Percentiles rank a stretch among this genome's conserved stretches.
phyloP scores from a whole-genome alignment of 1,284 basidiomycete species.

The Amylostereum areolatum region DNA sequence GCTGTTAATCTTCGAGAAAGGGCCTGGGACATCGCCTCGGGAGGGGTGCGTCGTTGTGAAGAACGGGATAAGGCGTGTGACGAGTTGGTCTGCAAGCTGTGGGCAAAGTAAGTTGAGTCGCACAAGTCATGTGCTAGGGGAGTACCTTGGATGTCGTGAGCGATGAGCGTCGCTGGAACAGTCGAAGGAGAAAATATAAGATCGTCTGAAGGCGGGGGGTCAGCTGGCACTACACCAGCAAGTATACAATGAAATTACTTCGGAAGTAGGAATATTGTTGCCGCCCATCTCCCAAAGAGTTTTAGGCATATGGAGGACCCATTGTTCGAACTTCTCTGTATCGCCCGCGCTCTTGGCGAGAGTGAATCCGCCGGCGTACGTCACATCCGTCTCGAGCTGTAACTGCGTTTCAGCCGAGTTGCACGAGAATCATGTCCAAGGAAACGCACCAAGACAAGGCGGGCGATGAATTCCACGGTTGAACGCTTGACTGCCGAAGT shows the following conservation, averaged over 20 bases:
- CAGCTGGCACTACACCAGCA: no score
- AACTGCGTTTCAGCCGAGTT: neutral
- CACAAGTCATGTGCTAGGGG: no score
- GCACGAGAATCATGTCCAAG: slow-evolving; percentile 29
- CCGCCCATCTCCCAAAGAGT: neutral
- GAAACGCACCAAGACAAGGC: slow-evolving; percentile 37
- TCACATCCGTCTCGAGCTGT: neutral
- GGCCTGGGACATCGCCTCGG: neutral
- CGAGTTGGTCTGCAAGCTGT: neutral
- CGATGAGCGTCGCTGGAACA: neutral
- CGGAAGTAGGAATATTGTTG: neutral
- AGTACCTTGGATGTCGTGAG: neutral
- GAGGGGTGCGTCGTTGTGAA: neutral
- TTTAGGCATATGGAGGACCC: neutral
- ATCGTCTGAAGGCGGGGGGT: neutral
- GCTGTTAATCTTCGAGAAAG: neutral
- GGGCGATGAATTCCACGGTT: slow-evolving; percentile 41
- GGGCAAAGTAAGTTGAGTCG: neutral
- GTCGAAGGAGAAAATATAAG: neutral
- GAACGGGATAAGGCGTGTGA: neutral
- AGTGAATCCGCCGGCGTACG: neutral
- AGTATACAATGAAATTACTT: neutral
- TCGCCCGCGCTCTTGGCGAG: neutral
- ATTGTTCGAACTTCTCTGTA: neutral
- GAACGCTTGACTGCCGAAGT: slow-evolving; percentile 42